phyloP scores from a whole-genome alignment of 2,329 filamentous ascomycete genomes.

The Cladosporium velox region DNA sequence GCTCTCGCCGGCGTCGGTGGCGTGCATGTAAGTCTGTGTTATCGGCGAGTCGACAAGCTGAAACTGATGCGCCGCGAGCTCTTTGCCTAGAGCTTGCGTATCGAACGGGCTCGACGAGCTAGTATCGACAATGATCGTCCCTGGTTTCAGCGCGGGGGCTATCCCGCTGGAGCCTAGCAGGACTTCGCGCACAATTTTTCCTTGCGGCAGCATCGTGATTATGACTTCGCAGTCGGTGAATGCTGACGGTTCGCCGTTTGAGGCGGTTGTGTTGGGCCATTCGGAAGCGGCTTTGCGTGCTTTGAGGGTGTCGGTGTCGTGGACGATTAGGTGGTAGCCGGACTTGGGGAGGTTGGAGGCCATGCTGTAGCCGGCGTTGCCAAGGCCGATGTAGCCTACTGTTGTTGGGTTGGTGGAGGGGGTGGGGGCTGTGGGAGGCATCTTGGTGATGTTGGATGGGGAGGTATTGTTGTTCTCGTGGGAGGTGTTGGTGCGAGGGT shows the following conservation, averaged over 20 bases:
- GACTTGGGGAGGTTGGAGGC: conserved; percentile 39
- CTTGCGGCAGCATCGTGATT: conserved; percentile 41
- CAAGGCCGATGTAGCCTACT: conserved; percentile 40
- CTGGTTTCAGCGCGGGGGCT: conserved; percentile 34
- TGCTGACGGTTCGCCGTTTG: conserved; percentile 30
- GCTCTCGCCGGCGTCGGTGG: conserved; percentile 38
- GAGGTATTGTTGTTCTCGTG: background rate
- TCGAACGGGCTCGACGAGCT: conserved; percentile 41
- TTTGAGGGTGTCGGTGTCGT: conserved; percentile 35
- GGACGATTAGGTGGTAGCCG: conserved; percentile 37
- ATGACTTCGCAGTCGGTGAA: conserved; percentile 39
- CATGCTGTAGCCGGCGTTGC: conserved; percentile 39
- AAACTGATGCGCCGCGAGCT: conserved; percentile 36
- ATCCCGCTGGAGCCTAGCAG: conserved; percentile 36
- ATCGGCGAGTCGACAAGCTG: conserved; percentile 41
- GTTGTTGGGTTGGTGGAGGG: conserved; percentile 26
- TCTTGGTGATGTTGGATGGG: background rate
- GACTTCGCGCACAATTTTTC: conserved; percentile 39
- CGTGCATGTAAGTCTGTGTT: conserved; percentile 42
- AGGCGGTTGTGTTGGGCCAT: conserved; percentile 35
- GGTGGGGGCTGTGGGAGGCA: conserved; percentile 6
- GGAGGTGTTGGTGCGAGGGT: background rate
- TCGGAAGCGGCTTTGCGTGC: conserved; percentile 30
- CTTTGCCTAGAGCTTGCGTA: conserved; percentile 37
- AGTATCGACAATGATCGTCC: conserved; percentile 40